Conservation (phyloP, 2,329 filamentous ascomycete genomes). For the Aspergillus awamori region DNA sequence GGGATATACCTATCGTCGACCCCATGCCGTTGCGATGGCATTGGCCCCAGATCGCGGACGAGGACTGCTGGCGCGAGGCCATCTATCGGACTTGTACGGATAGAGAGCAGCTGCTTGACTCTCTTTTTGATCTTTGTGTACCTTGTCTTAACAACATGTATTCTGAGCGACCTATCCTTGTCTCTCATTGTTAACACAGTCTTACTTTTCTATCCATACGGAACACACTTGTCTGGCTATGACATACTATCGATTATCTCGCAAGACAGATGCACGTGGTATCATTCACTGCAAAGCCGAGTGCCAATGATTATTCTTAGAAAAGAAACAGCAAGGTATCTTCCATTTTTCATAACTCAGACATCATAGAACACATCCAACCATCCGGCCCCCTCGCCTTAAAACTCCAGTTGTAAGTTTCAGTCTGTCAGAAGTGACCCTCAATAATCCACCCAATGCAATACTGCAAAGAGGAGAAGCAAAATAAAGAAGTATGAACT, state of each 20-base stretch:
- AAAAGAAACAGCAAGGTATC: background rate
- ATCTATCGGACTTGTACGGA: slow-evolving; percentile 31
- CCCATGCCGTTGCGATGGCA: slow-evolving; percentile 39
- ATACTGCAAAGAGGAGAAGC: background rate
- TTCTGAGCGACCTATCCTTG: slow-evolving; percentile 19
- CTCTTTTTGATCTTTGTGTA: too few species aligned
- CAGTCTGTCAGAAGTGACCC: background rate
- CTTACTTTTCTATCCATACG: background rate
- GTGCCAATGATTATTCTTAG: background rate
- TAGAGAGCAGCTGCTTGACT: background rate
- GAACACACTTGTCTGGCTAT: background rate
- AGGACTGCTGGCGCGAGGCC: slow-evolving; percentile 26
- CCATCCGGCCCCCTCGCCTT: background rate
- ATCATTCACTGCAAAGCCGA: background rate
- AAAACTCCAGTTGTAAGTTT: too few species aligned
- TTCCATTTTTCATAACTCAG: background rate
- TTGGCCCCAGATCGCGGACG: slow-evolving; percentile 40
- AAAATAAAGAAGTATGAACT: background rate
- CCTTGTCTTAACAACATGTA: slow-evolving; percentile 1
- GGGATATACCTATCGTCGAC: slow-evolving; percentile 78
- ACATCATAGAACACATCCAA: background rate
- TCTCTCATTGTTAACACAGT: background rate
- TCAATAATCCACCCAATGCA: background rate
- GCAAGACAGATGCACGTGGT: background rate
- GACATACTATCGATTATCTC: background rate